Evolutionary conservation across 495 filamentous ascomycete species (phyloP).

Genomic region (Hypoxylon subgilvum): DNA sequence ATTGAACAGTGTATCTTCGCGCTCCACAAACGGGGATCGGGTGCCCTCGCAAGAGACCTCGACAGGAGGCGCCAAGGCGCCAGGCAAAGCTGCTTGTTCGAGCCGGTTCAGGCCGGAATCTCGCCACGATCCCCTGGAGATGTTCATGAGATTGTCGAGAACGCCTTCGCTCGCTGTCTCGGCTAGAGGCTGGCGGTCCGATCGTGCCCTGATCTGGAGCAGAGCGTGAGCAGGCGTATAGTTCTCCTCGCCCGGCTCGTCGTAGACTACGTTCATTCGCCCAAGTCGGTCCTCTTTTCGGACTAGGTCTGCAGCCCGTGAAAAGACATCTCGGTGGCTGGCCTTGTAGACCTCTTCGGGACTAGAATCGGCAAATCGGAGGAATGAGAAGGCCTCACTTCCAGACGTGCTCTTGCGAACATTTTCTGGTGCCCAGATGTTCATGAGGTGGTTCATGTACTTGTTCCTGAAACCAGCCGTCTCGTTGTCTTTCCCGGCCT

Average conservation of each 20-base stretch:
- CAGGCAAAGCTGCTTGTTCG: conserved; percentile 77
- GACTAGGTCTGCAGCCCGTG: conserved; percentile 65
- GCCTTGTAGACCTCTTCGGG: conserved; percentile 71
- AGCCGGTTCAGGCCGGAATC: conserved; percentile 73
- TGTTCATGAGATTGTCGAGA: conserved; percentile 76
- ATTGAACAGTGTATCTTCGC: conserved; percentile 80
- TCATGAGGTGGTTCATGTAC: conserved; percentile 78
- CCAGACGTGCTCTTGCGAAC: conserved; percentile 64
- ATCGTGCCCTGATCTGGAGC: conserved; percentile 76
- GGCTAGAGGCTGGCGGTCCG: conserved; percentile 68
- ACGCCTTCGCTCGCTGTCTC: conserved; percentile 76
- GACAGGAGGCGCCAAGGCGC: conserved; percentile 86
- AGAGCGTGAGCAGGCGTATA: conserved; percentile 75
- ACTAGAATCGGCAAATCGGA: conserved; percentile 83
- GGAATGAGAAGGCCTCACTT: conserved; percentile 80
- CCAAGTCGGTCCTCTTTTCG: conserved; percentile 59
- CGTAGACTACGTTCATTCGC: conserved; percentile 51
- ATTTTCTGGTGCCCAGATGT: conserved; percentile 85
- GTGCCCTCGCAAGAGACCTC: conserved; percentile 73
- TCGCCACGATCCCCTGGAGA: conserved; percentile 70
- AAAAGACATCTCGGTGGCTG: conserved; percentile 59
- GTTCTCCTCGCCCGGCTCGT: conserved; percentile 59
- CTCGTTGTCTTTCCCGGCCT: conserved; percentile 75
- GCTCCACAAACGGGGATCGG: conserved; percentile 68
- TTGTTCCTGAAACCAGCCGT: conserved; percentile 77